Base-by-base conservation (phyloP, 768 basidiomycete species). In the Phylloporus sp. region DNA sequence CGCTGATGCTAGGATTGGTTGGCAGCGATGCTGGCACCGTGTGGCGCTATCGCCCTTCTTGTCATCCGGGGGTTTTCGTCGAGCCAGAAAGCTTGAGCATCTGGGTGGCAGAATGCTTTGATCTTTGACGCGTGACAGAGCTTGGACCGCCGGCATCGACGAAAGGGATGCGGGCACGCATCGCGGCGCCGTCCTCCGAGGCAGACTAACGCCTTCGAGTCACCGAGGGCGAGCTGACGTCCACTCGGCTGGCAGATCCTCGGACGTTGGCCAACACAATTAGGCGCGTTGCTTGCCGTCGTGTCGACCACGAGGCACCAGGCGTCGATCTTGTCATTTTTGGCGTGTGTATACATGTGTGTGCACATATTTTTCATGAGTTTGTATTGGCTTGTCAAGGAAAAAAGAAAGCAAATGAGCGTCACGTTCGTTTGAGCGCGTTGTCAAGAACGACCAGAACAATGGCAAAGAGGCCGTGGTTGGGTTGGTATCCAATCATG, bases 401-500 rank as follows among this genome's bases (percentile, higher is more conserved):
- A 21, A 36, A 28, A 14, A 21, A 17, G 15, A 14, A 14, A 11
- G 26, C 32, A 46, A 34, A 47, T 27, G 29, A 17, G 14, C 17
- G 31, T 33, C 5, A 18, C 45, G 31, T 48, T 14, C 10, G 23
- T 48, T 14, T 14, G 23, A 8, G 15, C 22, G 27, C 51, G 43
- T 53, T 39, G 32, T 34, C 50, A 40, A 23, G 32, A 37, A 29
- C 27, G 26, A 29, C 28, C 24, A 37, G 9, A 15, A 23, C 15
- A 24, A 24, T 29, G 24, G 24, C 27, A 44, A 39, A 26, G 21
- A 32, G 22, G 32, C 10, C 9, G 9, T 26, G 37, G 37, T 49
- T 40, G 46, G 49, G 34, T 37, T 52, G 51, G 26, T 29, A 40
- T 36, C 38, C 43, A 31, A 46, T 41, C 44, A 37, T 32, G 48